Evolutionary conservation across 441 rosid genomes (phyloP).

Genomic region (Raphanus hybrid): DNA sequence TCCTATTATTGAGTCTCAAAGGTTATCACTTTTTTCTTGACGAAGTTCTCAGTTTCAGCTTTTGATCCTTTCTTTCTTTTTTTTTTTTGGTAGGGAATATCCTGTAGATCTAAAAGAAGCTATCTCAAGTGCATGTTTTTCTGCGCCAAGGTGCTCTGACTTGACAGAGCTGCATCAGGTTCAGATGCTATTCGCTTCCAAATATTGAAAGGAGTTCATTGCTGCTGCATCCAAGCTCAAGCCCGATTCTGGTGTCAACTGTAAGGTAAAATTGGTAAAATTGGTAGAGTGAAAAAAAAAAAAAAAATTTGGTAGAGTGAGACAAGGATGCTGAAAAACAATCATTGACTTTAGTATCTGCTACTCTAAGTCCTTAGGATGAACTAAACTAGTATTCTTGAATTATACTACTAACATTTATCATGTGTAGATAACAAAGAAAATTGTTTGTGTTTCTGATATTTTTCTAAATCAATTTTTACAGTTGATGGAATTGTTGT

Average conservation of each 20-base stretch:
- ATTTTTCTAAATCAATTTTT: conserved; percentile 27
- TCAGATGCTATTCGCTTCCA: conserved; percentile 75
- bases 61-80: no score
- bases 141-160: conserved; percentile 98
- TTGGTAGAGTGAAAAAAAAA: no score
- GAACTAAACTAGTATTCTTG: no score
- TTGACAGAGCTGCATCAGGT: conserved; percentile 89
- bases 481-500: conserved; percentile 87
- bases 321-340: no score
- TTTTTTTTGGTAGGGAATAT: no score
- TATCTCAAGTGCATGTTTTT: conserved; percentile 93
- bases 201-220: conserved; percentile 88
- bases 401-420: no score
- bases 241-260: conserved; percentile 93
- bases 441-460: neutral
- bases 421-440: neutral
- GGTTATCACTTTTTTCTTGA: conserved; percentile 47
- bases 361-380: no score
- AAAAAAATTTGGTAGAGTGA: no score
- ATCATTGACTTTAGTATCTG: neutral
- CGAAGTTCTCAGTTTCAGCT: no score
- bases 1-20: conserved; percentile 86
- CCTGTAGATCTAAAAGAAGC: no score
- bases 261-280: conserved; percentile 67
- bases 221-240: conserved; percentile 89